Percentiles rank a stretch among this genome's conserved stretches.
These are phyloP conservation scores for Fusarium sp. DNA, from an alignment of 2,329 filamentous ascomycete species.

Conservation along the genomic window DNA sequence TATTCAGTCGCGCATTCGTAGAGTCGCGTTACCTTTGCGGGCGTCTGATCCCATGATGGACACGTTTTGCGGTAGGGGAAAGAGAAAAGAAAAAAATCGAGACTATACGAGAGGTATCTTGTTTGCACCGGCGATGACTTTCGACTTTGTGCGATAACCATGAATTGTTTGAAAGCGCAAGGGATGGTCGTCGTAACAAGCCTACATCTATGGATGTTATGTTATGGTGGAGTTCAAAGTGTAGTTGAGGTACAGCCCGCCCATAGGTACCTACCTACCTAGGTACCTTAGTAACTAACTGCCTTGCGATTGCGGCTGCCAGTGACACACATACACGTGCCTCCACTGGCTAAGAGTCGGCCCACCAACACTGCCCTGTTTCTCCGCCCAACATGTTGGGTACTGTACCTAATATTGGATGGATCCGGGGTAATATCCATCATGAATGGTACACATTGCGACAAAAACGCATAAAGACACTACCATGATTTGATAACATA, in stretches of 20 bases:
- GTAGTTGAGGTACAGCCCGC: background rate
- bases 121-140: background rate
- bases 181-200: slow-evolving; percentile 30
- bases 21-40: slow-evolving; percentile 48
- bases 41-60: slow-evolving; percentile 40
- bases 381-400: slow-evolving; percentile 13
- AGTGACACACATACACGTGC: slow-evolving; percentile 43
- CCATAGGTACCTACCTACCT: background rate
- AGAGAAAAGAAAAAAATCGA: background rate
- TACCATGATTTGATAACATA: background rate
- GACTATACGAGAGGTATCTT: background rate
- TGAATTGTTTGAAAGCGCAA: slow-evolving; percentile 1
- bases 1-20: slow-evolving; percentile 13
- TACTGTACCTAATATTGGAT: background rate
- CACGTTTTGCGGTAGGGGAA: background rate
- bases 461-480: background rate
- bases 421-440: background rate
- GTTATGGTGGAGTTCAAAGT: slow-evolving; percentile 33
- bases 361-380: slow-evolving; percentile 33
- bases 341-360: slow-evolving; percentile 17
- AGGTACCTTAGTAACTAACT: background rate
- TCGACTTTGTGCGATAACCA: slow-evolving; percentile 10
- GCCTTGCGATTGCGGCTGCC: slow-evolving; percentile 34
- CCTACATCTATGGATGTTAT: slow-evolving; percentile 11
- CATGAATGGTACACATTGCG: background rate